These are phyloP conservation scores for Endothia cerciana DNA, from an alignment of 2,329 filamentous ascomycete genomes.

Conservation along the genomic window DNA sequence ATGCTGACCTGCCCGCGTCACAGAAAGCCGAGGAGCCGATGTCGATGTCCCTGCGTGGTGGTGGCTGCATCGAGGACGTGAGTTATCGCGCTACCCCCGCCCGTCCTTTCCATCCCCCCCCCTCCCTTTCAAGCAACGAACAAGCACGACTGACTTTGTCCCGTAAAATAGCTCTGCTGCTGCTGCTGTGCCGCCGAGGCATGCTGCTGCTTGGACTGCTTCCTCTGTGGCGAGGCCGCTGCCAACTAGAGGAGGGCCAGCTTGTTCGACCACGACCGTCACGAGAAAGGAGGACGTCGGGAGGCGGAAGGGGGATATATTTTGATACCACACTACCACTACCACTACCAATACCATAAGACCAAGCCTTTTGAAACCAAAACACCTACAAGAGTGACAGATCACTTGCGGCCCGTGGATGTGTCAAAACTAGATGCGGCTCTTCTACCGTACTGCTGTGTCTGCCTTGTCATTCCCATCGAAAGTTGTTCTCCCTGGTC, in stretches of 20 bases:
- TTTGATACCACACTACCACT: conserved; percentile 16
- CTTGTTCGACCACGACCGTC: conserved; percentile 11
- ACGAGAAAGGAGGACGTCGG: not conserved
- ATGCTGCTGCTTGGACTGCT: conserved; percentile 20
- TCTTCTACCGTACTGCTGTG: not conserved
- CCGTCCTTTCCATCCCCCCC: not conserved
- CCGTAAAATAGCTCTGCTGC: conserved; percentile 10
- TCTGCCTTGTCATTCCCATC: not conserved
- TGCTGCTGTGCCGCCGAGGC: conserved; percentile 19
- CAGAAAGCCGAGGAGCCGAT: conserved; percentile 33
- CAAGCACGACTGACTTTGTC: not conserved
- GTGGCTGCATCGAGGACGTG: conserved; percentile 31
- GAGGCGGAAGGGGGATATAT: not conserved
- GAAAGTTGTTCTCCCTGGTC: too few relatives aligned
- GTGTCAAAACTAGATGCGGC: not conserved
- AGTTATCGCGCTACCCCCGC: not conserved
- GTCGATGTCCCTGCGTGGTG: conserved; percentile 34
- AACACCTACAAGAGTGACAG: not conserved
- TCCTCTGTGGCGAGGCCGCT: conserved; percentile 21
- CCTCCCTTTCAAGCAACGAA: not conserved
- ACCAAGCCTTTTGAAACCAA: not conserved
- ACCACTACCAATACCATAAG: conserved; percentile 10
- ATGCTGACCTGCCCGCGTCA: not conserved
- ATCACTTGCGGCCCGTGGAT: not conserved
- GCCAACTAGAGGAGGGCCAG: conserved; percentile 6